Percentiles rank a stretch among this genome's conserved stretches.
Evolutionary conservation across 208 protist species (phyloP).

Genomic region (Trypanosoma cruzi): DNA sequence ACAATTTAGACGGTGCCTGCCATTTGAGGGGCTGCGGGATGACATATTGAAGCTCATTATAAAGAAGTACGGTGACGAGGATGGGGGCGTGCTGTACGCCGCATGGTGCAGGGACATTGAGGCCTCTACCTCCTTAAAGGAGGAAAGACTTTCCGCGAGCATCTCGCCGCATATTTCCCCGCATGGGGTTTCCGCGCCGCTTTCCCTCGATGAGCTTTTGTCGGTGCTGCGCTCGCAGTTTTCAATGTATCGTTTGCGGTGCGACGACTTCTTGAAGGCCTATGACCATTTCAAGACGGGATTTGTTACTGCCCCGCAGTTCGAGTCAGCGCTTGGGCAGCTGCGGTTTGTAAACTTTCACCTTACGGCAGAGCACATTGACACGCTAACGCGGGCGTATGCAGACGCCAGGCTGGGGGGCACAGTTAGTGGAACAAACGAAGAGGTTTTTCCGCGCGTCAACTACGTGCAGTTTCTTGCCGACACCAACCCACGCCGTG

Average conservation of each 20-base stretch:
- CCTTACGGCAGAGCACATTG: slow-evolving; percentile 64
- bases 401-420: slow-evolving; percentile 20
- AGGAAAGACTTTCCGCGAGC: background rate
- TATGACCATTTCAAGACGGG: slow-evolving; percentile 89
- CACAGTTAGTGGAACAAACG: slow-evolving; percentile 20
- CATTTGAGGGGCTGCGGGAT: slow-evolving; percentile 37
- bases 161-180: background rate
- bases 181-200: background rate
- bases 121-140: slow-evolving; percentile 11
- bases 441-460: slow-evolving; percentile 39
- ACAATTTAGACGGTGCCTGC: slow-evolving; percentile 73
- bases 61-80: slow-evolving; percentile 75
- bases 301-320: slow-evolving; percentile 74
- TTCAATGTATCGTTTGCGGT: slow-evolving; percentile 71
- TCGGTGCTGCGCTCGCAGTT: slow-evolving; percentile 64
- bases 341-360: slow-evolving; percentile 78
- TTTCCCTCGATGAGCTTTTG: slow-evolving; percentile 52
- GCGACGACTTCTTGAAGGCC: slow-evolving; percentile 79
- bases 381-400: slow-evolving; percentile 71
- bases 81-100: slow-evolving; percentile 74
- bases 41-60: slow-evolving; percentile 49
- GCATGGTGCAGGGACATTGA: slow-evolving; percentile 79
- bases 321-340: slow-evolving; percentile 77
- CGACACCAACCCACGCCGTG: slow-evolving; percentile 51
- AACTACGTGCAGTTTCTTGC: slow-evolving; percentile 78